Conservation (phyloP, 345 rosid species). For the Erysimum cheiranthoides region DNA sequence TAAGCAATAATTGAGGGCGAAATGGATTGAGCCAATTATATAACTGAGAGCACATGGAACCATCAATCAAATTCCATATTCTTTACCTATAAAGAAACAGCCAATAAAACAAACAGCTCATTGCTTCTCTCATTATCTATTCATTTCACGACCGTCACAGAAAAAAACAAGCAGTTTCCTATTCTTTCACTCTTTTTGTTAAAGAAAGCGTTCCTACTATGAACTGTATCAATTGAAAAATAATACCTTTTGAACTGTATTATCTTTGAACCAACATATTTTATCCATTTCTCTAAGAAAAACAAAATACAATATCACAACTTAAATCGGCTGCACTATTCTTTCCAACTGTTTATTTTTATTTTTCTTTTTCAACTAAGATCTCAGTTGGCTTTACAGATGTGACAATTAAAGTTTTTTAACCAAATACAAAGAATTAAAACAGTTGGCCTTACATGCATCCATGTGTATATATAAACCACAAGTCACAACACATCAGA, state of each 20-base stretch:
- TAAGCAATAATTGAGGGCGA: constrained; percentile 24
- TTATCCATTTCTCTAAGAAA: not conserved
- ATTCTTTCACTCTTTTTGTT: not conserved
- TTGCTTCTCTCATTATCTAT: constrained; percentile 7
- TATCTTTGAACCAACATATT: constrained; percentile 12
- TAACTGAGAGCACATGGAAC: constrained; percentile 36
- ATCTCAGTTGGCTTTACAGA: constrained; percentile 1
- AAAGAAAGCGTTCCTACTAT: not conserved
- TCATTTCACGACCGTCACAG: constrained; percentile 9
- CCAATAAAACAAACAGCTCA: constrained; percentile 21
- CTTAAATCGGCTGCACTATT: constrained; percentile 14
- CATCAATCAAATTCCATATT: constrained; percentile 22
- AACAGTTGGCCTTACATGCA: constrained; percentile 20
- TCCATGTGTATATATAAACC: constrained; percentile 29
- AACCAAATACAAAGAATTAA: not conserved
- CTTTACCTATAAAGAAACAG: constrained; percentile 15
- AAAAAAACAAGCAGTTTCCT: not conserved
- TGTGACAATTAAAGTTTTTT: not conserved
- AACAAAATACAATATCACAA: not conserved
- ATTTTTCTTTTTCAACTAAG: not conserved
- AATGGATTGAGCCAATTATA: constrained; percentile 5
- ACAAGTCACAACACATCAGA: not conserved
- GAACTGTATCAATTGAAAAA: constrained; percentile 16
- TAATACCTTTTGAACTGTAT: constrained; percentile 16
- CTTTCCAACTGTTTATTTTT: constrained; percentile 18